Evolutionary conservation across 2,329 filamentous ascomycete genomes (phyloP).

Genomic region (Pseudomassariella vexata): DNA sequence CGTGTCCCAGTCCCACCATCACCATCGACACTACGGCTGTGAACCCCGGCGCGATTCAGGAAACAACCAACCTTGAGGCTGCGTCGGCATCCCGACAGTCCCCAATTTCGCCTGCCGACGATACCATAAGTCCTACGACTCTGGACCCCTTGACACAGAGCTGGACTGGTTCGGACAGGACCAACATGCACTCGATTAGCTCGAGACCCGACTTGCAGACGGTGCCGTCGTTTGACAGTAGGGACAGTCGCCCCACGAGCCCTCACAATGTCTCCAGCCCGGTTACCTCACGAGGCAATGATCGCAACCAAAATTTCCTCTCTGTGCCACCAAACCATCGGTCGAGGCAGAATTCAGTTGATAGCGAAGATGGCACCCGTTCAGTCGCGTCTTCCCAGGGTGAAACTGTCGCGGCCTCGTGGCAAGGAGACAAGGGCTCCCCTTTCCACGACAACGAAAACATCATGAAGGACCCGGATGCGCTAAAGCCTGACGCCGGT

Average conservation of each 20-base stretch:
- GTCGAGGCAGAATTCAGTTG: constrained; percentile 64
- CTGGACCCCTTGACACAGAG: constrained; percentile 15
- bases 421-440: constrained; percentile 33
- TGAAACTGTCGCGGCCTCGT: constrained; percentile 54
- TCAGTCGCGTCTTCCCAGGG: constrained; percentile 54
- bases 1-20: constrained; percentile 27
- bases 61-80: constrained; percentile 16
- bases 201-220: constrained; percentile 40
- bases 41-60: constrained; percentile 21
- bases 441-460: constrained; percentile 35
- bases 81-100: constrained; percentile 15
- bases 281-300: constrained; percentile 37
- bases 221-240: constrained; percentile 59
- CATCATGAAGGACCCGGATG: constrained; percentile 60
- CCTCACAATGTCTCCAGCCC: constrained; percentile 66
- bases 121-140: constrained; percentile 22
- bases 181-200: constrained; percentile 12
- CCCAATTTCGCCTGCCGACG: constrained; percentile 20
- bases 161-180: constrained; percentile 19
- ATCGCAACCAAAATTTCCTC: constrained; percentile 51
- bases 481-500: constrained; percentile 69
- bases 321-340: constrained; percentile 57
- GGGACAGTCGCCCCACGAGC: constrained; percentile 62
- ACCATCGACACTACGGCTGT: constrained; percentile 27
- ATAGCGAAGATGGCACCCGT: constrained; percentile 57